Conservation (phyloP, 1,139 yeast genomes). For the Blastobotrys elegans region DNA sequence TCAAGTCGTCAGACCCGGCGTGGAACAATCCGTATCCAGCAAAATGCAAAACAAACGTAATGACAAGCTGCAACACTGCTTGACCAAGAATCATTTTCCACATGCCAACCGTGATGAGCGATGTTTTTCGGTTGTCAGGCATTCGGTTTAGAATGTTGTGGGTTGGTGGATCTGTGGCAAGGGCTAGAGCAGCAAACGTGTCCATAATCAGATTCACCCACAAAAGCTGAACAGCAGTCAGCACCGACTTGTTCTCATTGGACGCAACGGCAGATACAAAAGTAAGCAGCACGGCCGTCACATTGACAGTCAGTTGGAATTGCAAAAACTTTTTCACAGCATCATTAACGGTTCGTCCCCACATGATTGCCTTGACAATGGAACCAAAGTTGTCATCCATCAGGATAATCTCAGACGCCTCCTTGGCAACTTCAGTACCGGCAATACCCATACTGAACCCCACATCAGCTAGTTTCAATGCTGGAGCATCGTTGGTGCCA, state of each 20-base stretch:
- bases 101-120: constrained; percentile 84
- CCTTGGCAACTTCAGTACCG: constrained; percentile 80
- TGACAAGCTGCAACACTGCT: constrained; percentile 64
- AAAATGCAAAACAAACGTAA: constrained; percentile 78
- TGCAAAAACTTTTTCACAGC: constrained; percentile 94
- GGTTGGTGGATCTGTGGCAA: constrained; percentile 97
- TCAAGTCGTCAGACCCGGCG: constrained; percentile 27
- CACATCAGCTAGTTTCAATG: constrained; percentile 73
- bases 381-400: constrained; percentile 87
- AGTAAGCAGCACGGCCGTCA: constrained; percentile 90
- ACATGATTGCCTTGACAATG: constrained; percentile 95
- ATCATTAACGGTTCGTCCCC: constrained; percentile 97
- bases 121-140: constrained; percentile 80
- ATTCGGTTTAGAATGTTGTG: constrained; percentile 68
- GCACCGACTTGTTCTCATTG: constrained; percentile 69
- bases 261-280: constrained; percentile 92
- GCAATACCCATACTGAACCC: constrained; percentile 86
- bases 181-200: constrained; percentile 93
- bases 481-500: constrained; percentile 86
- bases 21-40: constrained; percentile 63
- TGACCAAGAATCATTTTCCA: constrained; percentile 98
- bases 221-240: constrained; percentile 92
- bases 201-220: constrained; percentile 99
- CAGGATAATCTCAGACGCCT: constrained; percentile 70
- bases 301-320: constrained; percentile 91